Percentiles rank a stretch among this genome's conserved stretches.
phyloP scores from a whole-genome alignment of 2,329 filamentous ascomycete genomes.

The Zymoseptoria passerinii region DNA sequence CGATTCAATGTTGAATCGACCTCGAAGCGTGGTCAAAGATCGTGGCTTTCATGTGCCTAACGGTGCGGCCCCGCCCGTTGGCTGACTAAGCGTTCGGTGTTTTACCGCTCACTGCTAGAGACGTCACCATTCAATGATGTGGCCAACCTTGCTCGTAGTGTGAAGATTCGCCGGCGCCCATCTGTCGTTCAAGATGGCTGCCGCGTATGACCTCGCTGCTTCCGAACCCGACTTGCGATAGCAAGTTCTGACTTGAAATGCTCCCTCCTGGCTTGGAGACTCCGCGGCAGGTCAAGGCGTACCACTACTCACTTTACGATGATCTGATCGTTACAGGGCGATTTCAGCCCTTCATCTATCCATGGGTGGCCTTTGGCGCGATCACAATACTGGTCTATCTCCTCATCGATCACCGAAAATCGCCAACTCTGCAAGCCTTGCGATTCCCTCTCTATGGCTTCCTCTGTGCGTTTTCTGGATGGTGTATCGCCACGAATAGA shows the following conservation, averaged over 20 bases:
- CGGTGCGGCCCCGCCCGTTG: not conserved
- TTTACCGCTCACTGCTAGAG: not conserved
- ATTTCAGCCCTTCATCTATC: conserved; percentile 38
- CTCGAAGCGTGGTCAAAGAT: not conserved
- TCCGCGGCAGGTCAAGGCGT: conserved; percentile 20
- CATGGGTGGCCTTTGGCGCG: conserved; percentile 34
- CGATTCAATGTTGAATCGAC: not conserved
- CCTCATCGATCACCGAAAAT: conserved; percentile 41
- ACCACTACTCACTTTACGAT: conserved; percentile 36
- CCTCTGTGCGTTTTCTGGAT: conserved; percentile 37
- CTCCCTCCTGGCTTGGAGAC: conserved; percentile 22
- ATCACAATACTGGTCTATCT: conserved; percentile 42
- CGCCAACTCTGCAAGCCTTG: conserved; percentile 32
- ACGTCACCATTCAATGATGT: not conserved
- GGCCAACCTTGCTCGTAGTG: not conserved
- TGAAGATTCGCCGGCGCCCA: not conserved
- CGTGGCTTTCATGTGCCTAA: not conserved
- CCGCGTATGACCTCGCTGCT: not conserved
- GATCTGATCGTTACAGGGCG: conserved; percentile 32
- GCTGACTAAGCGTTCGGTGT: not conserved
- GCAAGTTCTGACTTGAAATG: conserved; percentile 10
- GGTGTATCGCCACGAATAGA: conserved; percentile 38
- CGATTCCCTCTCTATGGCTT: conserved; percentile 41
- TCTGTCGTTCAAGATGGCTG: not conserved
- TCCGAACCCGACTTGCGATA: not conserved